These are phyloP conservation scores for Epithele typhae DNA, from an alignment of 768 basidiomycete species.

Conservation along the genomic window DNA sequence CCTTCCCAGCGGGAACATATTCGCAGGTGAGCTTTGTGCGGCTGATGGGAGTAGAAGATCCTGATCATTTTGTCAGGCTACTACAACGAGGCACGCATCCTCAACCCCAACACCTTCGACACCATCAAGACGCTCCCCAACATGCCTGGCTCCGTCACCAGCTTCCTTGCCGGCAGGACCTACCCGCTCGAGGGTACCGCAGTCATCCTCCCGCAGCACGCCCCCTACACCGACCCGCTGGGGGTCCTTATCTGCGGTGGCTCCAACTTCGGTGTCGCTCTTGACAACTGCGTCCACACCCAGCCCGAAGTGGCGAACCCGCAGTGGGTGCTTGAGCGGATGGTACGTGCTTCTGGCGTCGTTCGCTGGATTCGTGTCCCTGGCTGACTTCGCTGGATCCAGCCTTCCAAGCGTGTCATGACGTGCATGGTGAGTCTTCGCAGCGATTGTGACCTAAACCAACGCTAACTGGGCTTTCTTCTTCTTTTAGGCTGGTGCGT, in stretches of 20 bases:
- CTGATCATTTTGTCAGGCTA: conserved; percentile 42
- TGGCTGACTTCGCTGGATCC: too few species aligned
- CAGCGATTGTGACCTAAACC: not conserved
- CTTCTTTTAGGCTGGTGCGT: conserved; percentile 6
- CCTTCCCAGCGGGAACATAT: conserved; percentile 65
- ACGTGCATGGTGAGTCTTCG: conserved; percentile 49
- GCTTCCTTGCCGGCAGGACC: conserved; percentile 68
- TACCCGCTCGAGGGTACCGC: conserved; percentile 76
- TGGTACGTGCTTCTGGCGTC: conserved; percentile 53
- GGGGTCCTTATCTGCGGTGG: conserved; percentile 73
- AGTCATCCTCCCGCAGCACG: conserved; percentile 61
- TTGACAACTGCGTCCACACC: conserved; percentile 72
- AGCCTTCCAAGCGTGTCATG: conserved; percentile 76
- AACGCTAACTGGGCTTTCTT: not conserved
- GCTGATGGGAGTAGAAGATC: not conserved
- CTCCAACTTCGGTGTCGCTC: conserved; percentile 48
- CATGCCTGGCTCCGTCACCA: conserved; percentile 69
- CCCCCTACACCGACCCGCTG: conserved; percentile 74
- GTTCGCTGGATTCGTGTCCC: not conserved
- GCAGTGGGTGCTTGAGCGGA: conserved; percentile 71
- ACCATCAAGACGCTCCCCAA: conserved; percentile 62
- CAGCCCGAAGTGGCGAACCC: conserved; percentile 58
- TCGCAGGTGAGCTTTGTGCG: conserved; percentile 47
- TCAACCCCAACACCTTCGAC: conserved; percentile 61
- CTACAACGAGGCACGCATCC: conserved; percentile 76